Conservation (phyloP, 441 rosid genomes). For the Geranium incanum region DNA sequence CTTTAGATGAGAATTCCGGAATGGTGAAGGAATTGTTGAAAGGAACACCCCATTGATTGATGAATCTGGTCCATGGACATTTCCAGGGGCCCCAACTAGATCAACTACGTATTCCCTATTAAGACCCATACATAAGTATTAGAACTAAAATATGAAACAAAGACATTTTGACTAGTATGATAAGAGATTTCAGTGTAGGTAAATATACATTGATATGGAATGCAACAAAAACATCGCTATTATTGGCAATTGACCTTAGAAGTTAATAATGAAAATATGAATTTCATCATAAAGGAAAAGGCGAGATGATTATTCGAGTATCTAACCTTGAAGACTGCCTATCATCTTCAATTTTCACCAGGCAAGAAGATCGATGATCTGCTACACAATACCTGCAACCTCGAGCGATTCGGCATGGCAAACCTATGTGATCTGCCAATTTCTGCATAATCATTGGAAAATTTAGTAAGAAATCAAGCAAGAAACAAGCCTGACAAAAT, state of each 20-base stretch:
- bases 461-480: constrained; percentile 13
- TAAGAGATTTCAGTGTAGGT: too few relatives aligned
- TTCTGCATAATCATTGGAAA: constrained; percentile 42
- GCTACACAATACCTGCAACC: constrained; percentile 84
- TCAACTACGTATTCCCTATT: constrained; percentile 94
- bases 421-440: constrained; percentile 85
- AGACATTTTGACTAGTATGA: background rate
- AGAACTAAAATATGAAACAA: constrained; percentile 6
- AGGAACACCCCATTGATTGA: constrained; percentile 65
- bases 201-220: too few relatives aligned
- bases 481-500: background rate
- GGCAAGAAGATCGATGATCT: constrained; percentile 84
- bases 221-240: too few relatives aligned
- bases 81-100: constrained; percentile 92
- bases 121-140: constrained; percentile 10
- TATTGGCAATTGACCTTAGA: too few relatives aligned
- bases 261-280: too few relatives aligned
- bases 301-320: background rate
- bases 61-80: constrained; percentile 76
- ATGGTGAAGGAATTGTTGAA: constrained; percentile 59
- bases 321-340: constrained; percentile 51
- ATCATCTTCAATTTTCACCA: constrained; percentile 80
- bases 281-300: too few relatives aligned
- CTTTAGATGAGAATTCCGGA: constrained; percentile 47
- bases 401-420: constrained; percentile 93